Base-by-base conservation (phyloP, 768 basidiomycete genomes). In the Termitomyces sp. region DNA sequence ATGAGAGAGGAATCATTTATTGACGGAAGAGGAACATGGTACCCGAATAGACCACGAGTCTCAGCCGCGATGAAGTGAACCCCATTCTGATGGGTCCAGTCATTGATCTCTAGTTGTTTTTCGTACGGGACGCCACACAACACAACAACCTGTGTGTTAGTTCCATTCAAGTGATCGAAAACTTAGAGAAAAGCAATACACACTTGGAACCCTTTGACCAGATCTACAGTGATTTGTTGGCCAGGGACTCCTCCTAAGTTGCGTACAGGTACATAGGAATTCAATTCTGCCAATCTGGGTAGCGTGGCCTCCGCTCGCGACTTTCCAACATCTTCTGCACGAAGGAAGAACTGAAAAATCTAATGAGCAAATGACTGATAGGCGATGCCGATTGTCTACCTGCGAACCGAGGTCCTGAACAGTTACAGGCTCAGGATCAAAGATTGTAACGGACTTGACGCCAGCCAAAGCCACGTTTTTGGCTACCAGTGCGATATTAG, bases 381-480 rank as follows among this genome's bases (percentile, higher is more conserved):
- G 38, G 38, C 38, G 9, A 42, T 19, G 21, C 8, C 46, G 31
- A 29, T n/a, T 35, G 75, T 76, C 62, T 63, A 90, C 95, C 75
- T 97, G 96, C 4, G 94, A 89, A 67, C 95, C 90, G 47, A 99
- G 79, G 75, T 99, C 97, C 61, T 89, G 86, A n/a, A 95, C 66
- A 23, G 83, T 81, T 11, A 95, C 92, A 11, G 84, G 89, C 63
- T 94, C 89, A 9, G 95, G 95, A 72, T 99, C 97, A 68, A 85
- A 98, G 55, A 98, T 81, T 5, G 95, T 95, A 31, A 98, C 96
- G 6, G 92, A 94, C 75, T 97, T 98, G 50, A 99, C 97, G 56
- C 97, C 97, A 48, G 97, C 97, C 54, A 99, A 80, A 54, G 85
- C 88, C 55, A 98, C 80, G 69, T 99, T 93, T 80, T 99, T 99